A percentile compares a stretch with the other conserved stretches of the same genome.
These are phyloP conservation scores for Aspergillus udagawae DNA, from an alignment of 2,329 filamentous ascomycete species.

Conservation along the genomic window DNA sequence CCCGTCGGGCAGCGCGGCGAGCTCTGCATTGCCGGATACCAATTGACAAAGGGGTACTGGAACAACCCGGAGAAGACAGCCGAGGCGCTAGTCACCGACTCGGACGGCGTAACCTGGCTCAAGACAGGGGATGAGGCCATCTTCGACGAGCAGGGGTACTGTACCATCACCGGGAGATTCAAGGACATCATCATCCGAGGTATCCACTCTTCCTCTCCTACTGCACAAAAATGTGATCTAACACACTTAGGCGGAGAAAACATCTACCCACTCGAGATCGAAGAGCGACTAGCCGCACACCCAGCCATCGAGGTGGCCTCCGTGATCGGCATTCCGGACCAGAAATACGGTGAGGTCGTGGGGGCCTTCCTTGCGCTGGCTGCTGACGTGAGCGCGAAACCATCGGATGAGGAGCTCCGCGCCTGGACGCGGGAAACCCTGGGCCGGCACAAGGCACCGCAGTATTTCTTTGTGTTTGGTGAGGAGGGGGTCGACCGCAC, in stretches of 20 bases:
- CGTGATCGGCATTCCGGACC: constrained; percentile 57
- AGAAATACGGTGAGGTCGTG: constrained; percentile 36
- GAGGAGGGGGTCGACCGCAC: constrained; percentile 49
- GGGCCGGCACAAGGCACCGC: constrained; percentile 65
- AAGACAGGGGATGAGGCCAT: constrained; percentile 60
- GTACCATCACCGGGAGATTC: constrained; percentile 69
- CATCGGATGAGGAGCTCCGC: constrained; percentile 53
- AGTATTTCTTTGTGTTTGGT: constrained; percentile 73
- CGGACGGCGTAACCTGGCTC: constrained; percentile 55
- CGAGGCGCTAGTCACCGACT: constrained; percentile 66
- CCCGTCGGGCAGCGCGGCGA: constrained; percentile 67
- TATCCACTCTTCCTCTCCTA: constrained; percentile 13
- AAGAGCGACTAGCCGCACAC: constrained; percentile 61
- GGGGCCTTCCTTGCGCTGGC: not conserved
- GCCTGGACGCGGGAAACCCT: constrained; percentile 61
- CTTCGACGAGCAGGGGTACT: constrained; percentile 59
- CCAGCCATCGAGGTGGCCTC: constrained; percentile 54
- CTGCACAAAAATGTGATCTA: not conserved
- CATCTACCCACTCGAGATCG: constrained; percentile 64
- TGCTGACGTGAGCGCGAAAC: constrained; percentile 18
- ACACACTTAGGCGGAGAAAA: constrained; percentile 56
- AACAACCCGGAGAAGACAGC: constrained; percentile 70
- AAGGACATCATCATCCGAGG: constrained; percentile 77
- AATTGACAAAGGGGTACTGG: constrained; percentile 60
- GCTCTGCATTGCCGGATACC: constrained; percentile 74